A percentile compares a stretch with the other conserved stretches of the same genome.
phyloP scores from a whole-genome alignment of 2,329 filamentous ascomycete genomes.

The Hypoxylon sp. region DNA sequence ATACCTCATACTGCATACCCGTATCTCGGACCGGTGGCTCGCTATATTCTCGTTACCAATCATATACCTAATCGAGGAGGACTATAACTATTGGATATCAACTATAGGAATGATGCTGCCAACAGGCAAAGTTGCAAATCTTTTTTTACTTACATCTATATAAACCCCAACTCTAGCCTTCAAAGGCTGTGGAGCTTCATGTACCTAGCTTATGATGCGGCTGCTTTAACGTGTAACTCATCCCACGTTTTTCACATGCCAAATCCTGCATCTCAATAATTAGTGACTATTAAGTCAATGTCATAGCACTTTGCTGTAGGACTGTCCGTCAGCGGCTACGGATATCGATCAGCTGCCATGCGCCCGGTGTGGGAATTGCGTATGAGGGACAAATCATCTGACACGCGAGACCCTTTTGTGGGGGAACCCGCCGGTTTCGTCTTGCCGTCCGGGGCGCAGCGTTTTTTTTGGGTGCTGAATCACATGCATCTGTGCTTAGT shows the following conservation, averaged over 20 bases:
- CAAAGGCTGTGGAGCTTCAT: not conserved
- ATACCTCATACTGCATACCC: conserved; percentile 1
- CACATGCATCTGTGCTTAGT: conserved; percentile 35
- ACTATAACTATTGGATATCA: conserved; percentile 3
- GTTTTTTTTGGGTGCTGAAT: conserved; percentile 26
- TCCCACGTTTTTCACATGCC: conserved; percentile 40
- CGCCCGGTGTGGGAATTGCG: conserved; percentile 19
- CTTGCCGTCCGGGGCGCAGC: conserved; percentile 30
- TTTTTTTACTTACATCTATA: not conserved
- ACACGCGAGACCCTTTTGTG: conserved; percentile 39
- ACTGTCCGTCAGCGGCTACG: conserved; percentile 21
- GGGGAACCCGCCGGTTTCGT: conserved; percentile 37
- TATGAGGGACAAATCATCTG: conserved; percentile 36
- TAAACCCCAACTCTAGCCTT: conserved; percentile 14
- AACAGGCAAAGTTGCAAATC: conserved; percentile 3
- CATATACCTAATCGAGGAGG: conserved; percentile 8
- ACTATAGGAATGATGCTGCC: not conserved
- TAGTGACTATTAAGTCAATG: not conserved
- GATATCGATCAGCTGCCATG: conserved; percentile 40
- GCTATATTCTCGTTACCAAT: not conserved
- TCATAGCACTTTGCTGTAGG: conserved; percentile 9
- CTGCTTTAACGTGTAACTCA: conserved; percentile 14
- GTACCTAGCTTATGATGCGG: conserved; percentile 23
- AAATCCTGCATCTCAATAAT: conserved; percentile 17
- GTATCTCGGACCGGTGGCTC: not conserved